Base-by-base conservation (phyloP, 768 basidiomycete species). In the Leccinum variicolor region DNA sequence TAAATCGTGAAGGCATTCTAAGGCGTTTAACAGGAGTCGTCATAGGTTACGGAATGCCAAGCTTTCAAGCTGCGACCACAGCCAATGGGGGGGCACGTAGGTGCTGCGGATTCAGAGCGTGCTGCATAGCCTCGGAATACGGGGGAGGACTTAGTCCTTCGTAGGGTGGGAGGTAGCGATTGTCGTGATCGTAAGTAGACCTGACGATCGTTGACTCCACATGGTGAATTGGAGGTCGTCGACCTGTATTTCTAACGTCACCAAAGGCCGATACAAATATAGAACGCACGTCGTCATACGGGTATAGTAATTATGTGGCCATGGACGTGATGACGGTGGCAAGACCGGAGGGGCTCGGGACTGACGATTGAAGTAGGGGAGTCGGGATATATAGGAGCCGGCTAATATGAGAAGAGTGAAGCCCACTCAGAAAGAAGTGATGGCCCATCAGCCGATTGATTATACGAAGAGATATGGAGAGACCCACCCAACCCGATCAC, bases 401-500 rank as follows among this genome's bases (percentile, higher is more conserved):
- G 26, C 47, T 0, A 59, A 3, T 19, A 67, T 14, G 52, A 67
- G 66, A 13, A 39, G 1, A 43, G 50, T 13, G 23, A 66, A 67
- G 43, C 47, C 28, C 15, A 61, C 66, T 67, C 29, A 29, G 29
- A 31, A n/a, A 0, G n/a, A 10, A 17, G 25, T 1, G 28, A 26
- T 15, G 49, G 9, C 28, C 28, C 7, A 21, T 41, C 34, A 4
- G 50, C 14, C 33, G 48, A 43, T 19, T 1, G 6, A 13, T 1
- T 13, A 26, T 7, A 5, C 29, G 25, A 29, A 29, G 19, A 49
- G 34, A 56, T 9, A 28, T 21, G 2, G 7, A 0, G 15, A 50
- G 21, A 54, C 64, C 15, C 43, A 67, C 66, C 55, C 33, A 63
- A 17, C 13, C 66, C 55, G 6, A 65, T 15, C 28, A 63, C 53